Percentiles rank a stretch among this genome's conserved stretches.
phyloP scores from a whole-genome alignment of 768 basidiomycete genomes.

The Hirschioporus abietinus region DNA sequence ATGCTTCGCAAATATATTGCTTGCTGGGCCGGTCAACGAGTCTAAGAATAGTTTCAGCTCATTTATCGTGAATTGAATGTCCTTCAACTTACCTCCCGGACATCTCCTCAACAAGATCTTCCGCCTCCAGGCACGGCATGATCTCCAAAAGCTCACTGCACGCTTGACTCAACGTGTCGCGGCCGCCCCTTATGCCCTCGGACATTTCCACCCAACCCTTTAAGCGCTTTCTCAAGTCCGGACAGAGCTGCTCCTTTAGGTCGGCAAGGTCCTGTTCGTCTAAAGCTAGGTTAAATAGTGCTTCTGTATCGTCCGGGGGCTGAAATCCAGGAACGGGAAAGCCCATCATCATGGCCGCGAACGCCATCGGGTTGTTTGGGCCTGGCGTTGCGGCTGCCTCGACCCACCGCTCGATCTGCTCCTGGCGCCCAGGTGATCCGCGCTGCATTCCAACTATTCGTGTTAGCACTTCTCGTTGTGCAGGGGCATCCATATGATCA shows the following conservation, averaged over 20 bases:
- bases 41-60: conserved; percentile 25
- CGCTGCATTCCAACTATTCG: conserved; percentile 40
- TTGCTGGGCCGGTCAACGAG: conserved; percentile 52
- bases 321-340: conserved; percentile 36
- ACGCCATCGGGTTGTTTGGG: conserved; percentile 46
- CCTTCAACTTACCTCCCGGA: conserved; percentile 35
- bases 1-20: conserved; percentile 43
- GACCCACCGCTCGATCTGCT: conserved; percentile 48
- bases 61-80: not conserved
- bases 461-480: conserved; percentile 34
- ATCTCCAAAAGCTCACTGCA: conserved; percentile 40
- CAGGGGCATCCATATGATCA: conserved; percentile 37
- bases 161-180: conserved; percentile 30
- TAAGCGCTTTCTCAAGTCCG: conserved; percentile 50
- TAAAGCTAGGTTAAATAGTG: conserved; percentile 45
- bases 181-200: conserved; percentile 33
- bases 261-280: conserved; percentile 59
- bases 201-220: conserved; percentile 50
- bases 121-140: conserved; percentile 53
- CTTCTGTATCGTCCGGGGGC: conserved; percentile 38
- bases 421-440: conserved; percentile 34
- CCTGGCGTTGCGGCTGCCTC: conserved; percentile 40
- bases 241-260: conserved; percentile 54
- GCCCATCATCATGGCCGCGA: conserved; percentile 64
- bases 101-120: conserved; percentile 56